Base-by-base conservation (phyloP, 2,329 filamentous ascomycete genomes). In the Fusarium sp. region DNA sequence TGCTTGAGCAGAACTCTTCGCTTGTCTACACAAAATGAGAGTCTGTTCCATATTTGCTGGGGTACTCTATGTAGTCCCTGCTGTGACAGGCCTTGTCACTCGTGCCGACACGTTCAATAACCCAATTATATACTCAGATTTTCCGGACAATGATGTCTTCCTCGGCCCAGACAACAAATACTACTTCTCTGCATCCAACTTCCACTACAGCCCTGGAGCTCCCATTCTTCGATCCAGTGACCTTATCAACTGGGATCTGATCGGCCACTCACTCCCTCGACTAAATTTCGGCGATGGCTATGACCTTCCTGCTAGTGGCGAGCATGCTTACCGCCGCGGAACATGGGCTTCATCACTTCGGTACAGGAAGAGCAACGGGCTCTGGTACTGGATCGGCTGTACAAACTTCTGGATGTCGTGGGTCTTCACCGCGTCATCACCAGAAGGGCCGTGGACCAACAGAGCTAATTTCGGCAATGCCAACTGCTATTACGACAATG, bases 371-470 rank as follows among this genome's bases (percentile, higher is more conserved):
- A 81, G 78, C 29, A 80, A 77, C 25, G 74, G 77, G 2, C 72
- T 74, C 2, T 87, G 79, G 70, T 85, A 85, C 72, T 87, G 84
- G 84, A 77, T 84, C 9, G 84, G 83, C 1, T 87, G 84, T 62
- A 75, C 84, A 48, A 77, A 82, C 37, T 80, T 76, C 45, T 72
- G 75, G 29, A 76, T 77, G 9, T 84, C 83, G 0, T 85, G 83
- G 65, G 72, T 87, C 32, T 87, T 80, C 63, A 84, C 82, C 0
- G 76, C 83, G 0, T 45, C 71, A 4, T 69, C 71, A 9, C 74
- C 74, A 5, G 72, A 73, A 2, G 80, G 78, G 0, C 78, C 79
- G 0, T 84, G 80, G 80, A 75, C 58, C 10, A 72, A 77, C 41
- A 60, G 66, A 33, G 73, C 70, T 2, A 75, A 68, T 9, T 71